Percentiles rank a stretch among this genome's conserved stretches.
phyloP scores from a whole-genome alignment of 805 yeast species.

The Saturnispora ahearnii region DNA sequence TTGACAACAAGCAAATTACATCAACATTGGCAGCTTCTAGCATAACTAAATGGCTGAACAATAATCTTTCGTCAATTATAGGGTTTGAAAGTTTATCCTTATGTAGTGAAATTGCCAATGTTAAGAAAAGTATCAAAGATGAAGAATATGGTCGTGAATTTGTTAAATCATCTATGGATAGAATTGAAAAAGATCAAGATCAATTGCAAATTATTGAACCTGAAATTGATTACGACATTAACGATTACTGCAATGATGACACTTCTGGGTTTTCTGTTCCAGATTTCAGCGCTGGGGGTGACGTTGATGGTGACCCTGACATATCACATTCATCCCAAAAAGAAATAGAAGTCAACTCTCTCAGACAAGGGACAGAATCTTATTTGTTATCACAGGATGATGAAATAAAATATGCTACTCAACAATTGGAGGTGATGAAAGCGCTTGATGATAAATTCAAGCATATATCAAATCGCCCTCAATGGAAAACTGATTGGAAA shows the following conservation, averaged over 20 bases:
- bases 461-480: neutral
- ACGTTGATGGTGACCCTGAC: neutral
- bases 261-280: constrained; percentile 2
- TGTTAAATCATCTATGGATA: constrained; percentile 5
- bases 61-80: neutral
- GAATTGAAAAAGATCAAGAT: constrained; percentile 2
- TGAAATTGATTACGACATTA: constrained; percentile 10
- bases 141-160: constrained; percentile 5
- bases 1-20: neutral
- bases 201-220: neutral
- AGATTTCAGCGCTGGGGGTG: neutral
- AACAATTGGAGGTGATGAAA: neutral
- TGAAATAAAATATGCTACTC: neutral
- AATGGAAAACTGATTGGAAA: constrained; percentile 5
- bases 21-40: neutral
- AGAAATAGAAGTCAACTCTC: neutral
- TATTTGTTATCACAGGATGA: neutral
- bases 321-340: neutral
- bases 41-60: neutral
- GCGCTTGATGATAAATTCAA: neutral
- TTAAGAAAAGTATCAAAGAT: constrained; percentile 6
- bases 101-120: constrained; percentile 7
- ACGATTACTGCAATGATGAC: constrained; percentile 2
- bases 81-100: neutral
- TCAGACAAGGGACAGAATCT: neutral